A percentile compares a stretch with the other conserved stretches of the same genome.
phyloP scores from a whole-genome alignment of 2,329 filamentous ascomycete species.

The Colletotrichum noveboracense region DNA sequence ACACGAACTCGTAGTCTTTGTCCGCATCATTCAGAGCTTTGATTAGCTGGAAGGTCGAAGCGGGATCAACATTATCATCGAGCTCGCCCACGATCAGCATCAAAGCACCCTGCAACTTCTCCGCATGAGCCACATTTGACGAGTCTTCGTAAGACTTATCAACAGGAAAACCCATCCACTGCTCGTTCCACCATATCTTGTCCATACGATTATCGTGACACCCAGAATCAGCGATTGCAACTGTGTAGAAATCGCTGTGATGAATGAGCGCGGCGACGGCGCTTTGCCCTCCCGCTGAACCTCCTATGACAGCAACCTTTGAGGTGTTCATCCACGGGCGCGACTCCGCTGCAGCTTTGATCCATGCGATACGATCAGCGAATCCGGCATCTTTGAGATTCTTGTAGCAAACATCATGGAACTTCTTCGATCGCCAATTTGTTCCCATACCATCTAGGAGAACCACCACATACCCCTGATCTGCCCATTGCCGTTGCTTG shows the following conservation, averaged over 20 bases:
- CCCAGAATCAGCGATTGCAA: constrained; percentile 30
- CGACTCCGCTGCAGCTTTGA: constrained; percentile 28
- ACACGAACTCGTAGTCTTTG: constrained; percentile 33
- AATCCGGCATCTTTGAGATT: constrained; percentile 32
- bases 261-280: constrained; percentile 30
- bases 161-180: constrained; percentile 37
- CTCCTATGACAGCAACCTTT: constrained; percentile 32
- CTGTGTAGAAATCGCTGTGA: constrained; percentile 32
- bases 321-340: constrained; percentile 32
- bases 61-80: constrained; percentile 33
- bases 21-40: constrained; percentile 29
- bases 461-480: constrained; percentile 34
- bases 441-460: constrained; percentile 37
- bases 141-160: constrained; percentile 31
- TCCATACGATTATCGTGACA: constrained; percentile 37
- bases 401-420: constrained; percentile 35
- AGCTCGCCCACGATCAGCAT: constrained; percentile 33
- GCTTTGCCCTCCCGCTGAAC: constrained; percentile 35
- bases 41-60: constrained; percentile 32
- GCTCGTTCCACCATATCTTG: constrained; percentile 35
- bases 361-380: constrained; percentile 34
- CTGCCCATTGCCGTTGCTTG: constrained; percentile 26
- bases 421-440: constrained; percentile 32
- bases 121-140: constrained; percentile 32
- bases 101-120: constrained; percentile 29